Evolutionary conservation across 768 basidiomycete genomes (phyloP).

Genomic region (Lactarius indigo): DNA sequence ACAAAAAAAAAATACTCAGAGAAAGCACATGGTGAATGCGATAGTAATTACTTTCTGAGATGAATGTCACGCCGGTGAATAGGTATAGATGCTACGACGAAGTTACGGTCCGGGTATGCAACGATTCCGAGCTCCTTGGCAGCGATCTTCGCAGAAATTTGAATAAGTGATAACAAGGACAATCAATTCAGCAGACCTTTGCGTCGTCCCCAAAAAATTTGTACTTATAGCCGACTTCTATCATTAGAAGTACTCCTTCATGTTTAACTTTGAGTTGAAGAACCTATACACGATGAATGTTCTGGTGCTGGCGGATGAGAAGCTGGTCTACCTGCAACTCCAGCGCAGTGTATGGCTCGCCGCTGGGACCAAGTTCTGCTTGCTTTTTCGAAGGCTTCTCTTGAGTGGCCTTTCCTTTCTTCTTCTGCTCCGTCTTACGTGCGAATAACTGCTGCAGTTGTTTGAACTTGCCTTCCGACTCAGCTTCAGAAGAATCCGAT

Average conservation of each 20-base stretch:
- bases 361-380: constrained; percentile 60
- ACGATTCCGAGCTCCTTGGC: constrained; percentile 77
- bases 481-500: constrained; percentile 35
- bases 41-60: constrained; percentile 61
- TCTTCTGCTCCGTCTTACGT: constrained; percentile 36
- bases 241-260: constrained; percentile 64
- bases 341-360: constrained; percentile 68
- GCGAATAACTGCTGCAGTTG: constrained; percentile 46
- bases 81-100: constrained; percentile 73
- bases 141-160: constrained; percentile 43
- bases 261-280: constrained; percentile 59
- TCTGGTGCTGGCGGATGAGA: neutral
- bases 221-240: constrained; percentile 84
- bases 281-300: constrained; percentile 37
- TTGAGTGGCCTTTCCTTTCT: constrained; percentile 29
- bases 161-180: neutral
- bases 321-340: constrained; percentile 57
- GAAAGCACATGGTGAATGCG: neutral
- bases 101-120: constrained; percentile 66
- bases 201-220: constrained; percentile 85
- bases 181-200: constrained; percentile 40
- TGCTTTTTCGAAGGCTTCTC: constrained; percentile 34
- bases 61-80: constrained; percentile 63
- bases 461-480: constrained; percentile 46
- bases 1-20: constrained; percentile 1